Percentiles rank a stretch among this genome's conserved stretches.
Conservation (phyloP, 2,329 filamentous ascomycete genomes). For the Talaromyces marneffei region DNA sequence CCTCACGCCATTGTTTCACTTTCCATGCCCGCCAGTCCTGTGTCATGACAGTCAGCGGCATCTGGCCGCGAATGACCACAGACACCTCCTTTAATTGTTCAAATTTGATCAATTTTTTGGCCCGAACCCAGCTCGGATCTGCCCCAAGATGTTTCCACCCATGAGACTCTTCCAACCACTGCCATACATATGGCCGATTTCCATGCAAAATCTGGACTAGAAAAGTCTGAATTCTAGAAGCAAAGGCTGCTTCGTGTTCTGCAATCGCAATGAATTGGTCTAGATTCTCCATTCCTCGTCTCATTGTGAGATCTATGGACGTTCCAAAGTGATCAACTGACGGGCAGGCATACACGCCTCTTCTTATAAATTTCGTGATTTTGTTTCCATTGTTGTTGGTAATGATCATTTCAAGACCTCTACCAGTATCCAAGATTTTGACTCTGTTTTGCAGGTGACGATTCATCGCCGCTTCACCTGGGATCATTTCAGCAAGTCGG, state of each 20-base stretch:
- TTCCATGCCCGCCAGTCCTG: not conserved
- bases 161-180: not conserved
- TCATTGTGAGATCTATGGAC: not conserved
- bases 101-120: not conserved
- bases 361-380: not conserved
- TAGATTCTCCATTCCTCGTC: not conserved
- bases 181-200: not conserved
- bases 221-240: not conserved
- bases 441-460: too few relatives aligned
- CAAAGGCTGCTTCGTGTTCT: not conserved
- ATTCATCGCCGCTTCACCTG: too few relatives aligned
- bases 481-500: too few relatives aligned
- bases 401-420: too few relatives aligned
- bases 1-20: not conserved
- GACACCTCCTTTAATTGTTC: not conserved
- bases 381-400: too few relatives aligned
- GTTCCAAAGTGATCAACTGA: not conserved
- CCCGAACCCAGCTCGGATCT: not conserved
- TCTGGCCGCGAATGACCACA: not conserved
- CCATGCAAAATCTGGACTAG: not conserved
- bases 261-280: not conserved
- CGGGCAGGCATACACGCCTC: not conserved
- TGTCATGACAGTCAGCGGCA: not conserved
- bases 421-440: too few relatives aligned
- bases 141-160: not conserved